These are phyloP conservation scores for Turnera subulata DNA, from an alignment of 345 rosid genomes.

Conservation along the genomic window DNA sequence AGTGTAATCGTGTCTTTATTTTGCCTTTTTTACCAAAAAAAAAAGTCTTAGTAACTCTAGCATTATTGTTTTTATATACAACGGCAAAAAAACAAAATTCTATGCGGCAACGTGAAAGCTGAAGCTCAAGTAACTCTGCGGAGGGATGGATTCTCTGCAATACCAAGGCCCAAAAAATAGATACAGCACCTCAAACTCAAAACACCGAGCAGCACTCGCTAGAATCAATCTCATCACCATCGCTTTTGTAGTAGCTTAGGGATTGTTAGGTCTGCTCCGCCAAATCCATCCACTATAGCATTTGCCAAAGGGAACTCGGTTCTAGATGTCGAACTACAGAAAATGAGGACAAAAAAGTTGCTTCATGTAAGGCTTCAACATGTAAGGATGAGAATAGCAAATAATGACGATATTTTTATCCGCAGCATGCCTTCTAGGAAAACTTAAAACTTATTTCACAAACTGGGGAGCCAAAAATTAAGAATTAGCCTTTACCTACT, in stretches of 20 bases:
- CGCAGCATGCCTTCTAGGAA: too few relatives aligned
- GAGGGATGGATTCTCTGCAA: background rate
- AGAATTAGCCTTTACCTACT: constrained; percentile 58
- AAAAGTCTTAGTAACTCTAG: too few relatives aligned
- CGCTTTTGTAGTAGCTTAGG: constrained; percentile 43
- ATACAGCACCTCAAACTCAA: too few relatives aligned
- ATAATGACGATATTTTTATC: background rate
- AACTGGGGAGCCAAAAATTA: background rate
- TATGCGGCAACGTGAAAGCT: too few relatives aligned
- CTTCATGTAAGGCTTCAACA: background rate
- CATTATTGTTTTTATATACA: too few relatives aligned
- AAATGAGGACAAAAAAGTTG: background rate
- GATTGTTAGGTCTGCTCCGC: constrained; percentile 81
- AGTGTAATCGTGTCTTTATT: too few relatives aligned
- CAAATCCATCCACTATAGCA: constrained; percentile 87
- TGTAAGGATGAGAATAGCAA: background rate
- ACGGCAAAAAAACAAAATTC: too few relatives aligned
- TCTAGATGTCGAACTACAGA: constrained; percentile 63
- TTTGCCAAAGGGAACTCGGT: constrained; percentile 81
- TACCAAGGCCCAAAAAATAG: background rate
- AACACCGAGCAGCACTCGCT: background rate
- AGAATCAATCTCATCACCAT: constrained; percentile 32
- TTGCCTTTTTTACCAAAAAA: too few relatives aligned
- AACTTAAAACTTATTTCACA: background rate
- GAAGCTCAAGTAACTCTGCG: too few relatives aligned